Percentiles rank a stretch among this genome's conserved stretches.
Evolutionary conservation across 2,329 filamentous ascomycete species (phyloP).

Genomic region (Thermothelomyces thermophilus): DNA sequence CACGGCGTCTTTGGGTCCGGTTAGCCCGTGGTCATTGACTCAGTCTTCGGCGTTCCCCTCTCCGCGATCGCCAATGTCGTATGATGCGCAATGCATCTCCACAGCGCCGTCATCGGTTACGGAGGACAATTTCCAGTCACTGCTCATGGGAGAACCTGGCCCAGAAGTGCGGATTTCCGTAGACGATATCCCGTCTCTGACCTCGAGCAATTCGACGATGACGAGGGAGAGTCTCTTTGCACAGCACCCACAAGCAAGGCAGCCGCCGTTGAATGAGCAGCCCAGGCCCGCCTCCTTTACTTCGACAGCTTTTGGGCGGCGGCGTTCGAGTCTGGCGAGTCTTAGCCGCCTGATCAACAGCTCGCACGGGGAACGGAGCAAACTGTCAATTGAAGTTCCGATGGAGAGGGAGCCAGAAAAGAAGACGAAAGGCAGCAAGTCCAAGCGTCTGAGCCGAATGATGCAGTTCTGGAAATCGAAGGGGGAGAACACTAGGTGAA

Average conservation of each 20-base stretch:
- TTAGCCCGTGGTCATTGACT: slow-evolving; percentile 59
- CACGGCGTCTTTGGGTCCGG: slow-evolving; percentile 40
- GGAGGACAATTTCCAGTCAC: slow-evolving; percentile 66
- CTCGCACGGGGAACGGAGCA: slow-evolving; percentile 67
- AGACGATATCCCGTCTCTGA: slow-evolving; percentile 68
- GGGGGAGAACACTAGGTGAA: slow-evolving; percentile 27
- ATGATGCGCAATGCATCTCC: slow-evolving; percentile 66
- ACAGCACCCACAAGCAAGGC: slow-evolving; percentile 39
- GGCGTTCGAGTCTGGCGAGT: slow-evolving; percentile 70
- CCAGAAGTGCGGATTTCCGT: slow-evolving; percentile 63
- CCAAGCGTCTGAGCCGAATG: slow-evolving; percentile 64
- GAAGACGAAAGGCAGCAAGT: slow-evolving; percentile 55
- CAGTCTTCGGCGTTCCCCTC: slow-evolving; percentile 63
- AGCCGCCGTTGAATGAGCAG: slow-evolving; percentile 45
- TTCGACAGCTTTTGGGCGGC: slow-evolving; percentile 56
- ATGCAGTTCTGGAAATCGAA: slow-evolving; percentile 73
- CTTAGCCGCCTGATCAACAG: slow-evolving; percentile 70
- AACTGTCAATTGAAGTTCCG: slow-evolving; percentile 62
- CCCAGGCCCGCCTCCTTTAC: slow-evolving; percentile 55
- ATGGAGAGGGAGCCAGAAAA: slow-evolving; percentile 50
- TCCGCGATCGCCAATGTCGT: slow-evolving; percentile 60
- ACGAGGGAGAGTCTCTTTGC: slow-evolving; percentile 57
- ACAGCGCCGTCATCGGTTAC: slow-evolving; percentile 68
- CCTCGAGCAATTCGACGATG: slow-evolving; percentile 72
- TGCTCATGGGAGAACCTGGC: slow-evolving; percentile 66